Evolutionary conservation across 2,329 filamentous ascomycete genomes (phyloP).

Genomic region (Colletotrichum sp.): DNA sequence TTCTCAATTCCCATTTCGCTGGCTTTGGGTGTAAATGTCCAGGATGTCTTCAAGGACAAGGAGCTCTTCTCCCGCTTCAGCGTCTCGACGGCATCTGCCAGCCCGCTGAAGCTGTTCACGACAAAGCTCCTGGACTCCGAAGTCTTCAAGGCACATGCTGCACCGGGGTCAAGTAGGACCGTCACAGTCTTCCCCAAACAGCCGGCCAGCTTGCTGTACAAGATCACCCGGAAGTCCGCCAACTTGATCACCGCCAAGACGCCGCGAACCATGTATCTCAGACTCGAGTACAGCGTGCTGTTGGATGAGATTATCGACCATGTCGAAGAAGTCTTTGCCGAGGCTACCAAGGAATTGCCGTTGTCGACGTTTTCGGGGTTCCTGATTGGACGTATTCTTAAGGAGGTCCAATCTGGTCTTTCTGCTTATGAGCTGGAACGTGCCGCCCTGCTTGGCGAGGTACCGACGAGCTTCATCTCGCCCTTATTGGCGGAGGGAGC

Average conservation of each 20-base stretch:
- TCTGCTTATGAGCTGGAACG: constrained; percentile 61
- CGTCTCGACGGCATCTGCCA: constrained; percentile 78
- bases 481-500: constrained; percentile 52
- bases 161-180: constrained; percentile 53
- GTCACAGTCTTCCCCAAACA: constrained; percentile 80
- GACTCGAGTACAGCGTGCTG: constrained; percentile 77
- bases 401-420: constrained; percentile 48
- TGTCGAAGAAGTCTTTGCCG: constrained; percentile 47
- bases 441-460: constrained; percentile 55
- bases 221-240: constrained; percentile 64
- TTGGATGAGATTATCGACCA: constrained; percentile 72
- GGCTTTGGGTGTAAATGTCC: constrained; percentile 92
- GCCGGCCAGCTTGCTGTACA: constrained; percentile 81
- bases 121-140: constrained; percentile 75
- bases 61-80: constrained; percentile 89
- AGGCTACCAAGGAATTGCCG: constrained; percentile 42
- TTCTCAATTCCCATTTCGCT: constrained; percentile 74
- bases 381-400: constrained; percentile 47
- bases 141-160: constrained; percentile 69
- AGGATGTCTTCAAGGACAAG: constrained; percentile 89
- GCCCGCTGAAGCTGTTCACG: constrained; percentile 76
- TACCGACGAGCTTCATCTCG: constrained; percentile 54
- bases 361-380: constrained; percentile 53
- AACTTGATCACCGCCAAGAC: constrained; percentile 36
- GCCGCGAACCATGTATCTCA: constrained; percentile 65